A percentile compares a stretch with the other conserved stretches of the same genome.
These are phyloP conservation scores for Talaromyces atroroseus DNA, from an alignment of 2,329 filamentous ascomycete species.

Conservation along the genomic window DNA sequence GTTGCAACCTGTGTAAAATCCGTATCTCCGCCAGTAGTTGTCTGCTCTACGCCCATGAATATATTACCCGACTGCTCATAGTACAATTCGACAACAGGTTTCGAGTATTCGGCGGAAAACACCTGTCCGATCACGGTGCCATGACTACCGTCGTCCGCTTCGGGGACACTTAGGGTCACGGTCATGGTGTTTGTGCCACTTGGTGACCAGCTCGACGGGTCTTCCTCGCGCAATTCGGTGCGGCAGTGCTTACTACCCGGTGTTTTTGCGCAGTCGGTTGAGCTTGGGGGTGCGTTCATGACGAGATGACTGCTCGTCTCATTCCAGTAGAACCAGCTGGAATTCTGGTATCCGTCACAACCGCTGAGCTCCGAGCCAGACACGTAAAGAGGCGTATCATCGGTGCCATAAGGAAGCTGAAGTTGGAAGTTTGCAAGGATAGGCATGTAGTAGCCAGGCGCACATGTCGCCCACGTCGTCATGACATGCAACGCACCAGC, in stretches of 20 bases:
- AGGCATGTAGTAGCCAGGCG: conserved; percentile 15
- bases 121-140: conserved; percentile 39
- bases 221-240: conserved; percentile 38
- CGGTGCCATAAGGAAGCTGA: conserved; percentile 35
- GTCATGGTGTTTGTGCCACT: conserved; percentile 30
- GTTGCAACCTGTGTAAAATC: conserved; percentile 29
- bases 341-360: conserved; percentile 32
- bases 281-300: conserved; percentile 37
- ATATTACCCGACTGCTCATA: conserved; percentile 31
- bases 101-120: conserved; percentile 33
- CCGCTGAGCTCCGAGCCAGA: conserved; percentile 27
- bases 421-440: conserved; percentile 21
- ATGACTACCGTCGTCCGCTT: conserved; percentile 29
- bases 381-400: conserved; percentile 26
- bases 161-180: conserved; percentile 24
- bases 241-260: conserved; percentile 39
- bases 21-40: conserved; percentile 25
- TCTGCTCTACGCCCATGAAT: conserved; percentile 37
- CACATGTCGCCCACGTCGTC: conserved; percentile 1
- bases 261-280: conserved; percentile 36
- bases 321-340: conserved; percentile 34
- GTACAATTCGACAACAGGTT: conserved; percentile 40
- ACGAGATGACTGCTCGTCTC: conserved; percentile 30
- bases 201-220: conserved; percentile 28
- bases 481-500: not conserved